Evolutionary conservation across 176 grass and related monocot genomes (phyloP).

Genomic region (Phoenix dactylifera): DNA sequence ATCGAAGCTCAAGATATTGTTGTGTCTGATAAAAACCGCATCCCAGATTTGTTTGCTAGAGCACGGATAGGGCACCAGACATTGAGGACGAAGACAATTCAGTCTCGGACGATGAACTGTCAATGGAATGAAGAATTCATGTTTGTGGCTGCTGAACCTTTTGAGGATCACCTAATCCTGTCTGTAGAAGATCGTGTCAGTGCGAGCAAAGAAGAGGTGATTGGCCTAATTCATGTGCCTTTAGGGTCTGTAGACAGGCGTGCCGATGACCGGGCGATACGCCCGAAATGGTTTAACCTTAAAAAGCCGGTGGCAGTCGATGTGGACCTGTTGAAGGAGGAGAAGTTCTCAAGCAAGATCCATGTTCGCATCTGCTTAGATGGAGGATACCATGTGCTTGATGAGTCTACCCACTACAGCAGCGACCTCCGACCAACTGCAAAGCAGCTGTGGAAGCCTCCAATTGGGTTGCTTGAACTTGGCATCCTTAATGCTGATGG

Average conservation of each 20-base stretch:
- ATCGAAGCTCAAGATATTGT: conserved; percentile 71
- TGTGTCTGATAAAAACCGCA: conserved; percentile 30
- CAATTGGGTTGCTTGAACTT: too few species aligned
- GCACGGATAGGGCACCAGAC: conserved; percentile 43
- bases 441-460: conserved; percentile 14
- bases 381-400: conserved; percentile 90
- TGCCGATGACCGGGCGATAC: conserved; percentile 41
- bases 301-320: conserved; percentile 43
- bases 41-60: conserved; percentile 59
- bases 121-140: conserved; percentile 77
- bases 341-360: conserved; percentile 77
- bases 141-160: conserved; percentile 82
- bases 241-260: conserved; percentile 37
- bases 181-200: conserved; percentile 54
- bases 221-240: conserved; percentile 33
- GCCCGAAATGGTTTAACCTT: conserved; percentile 52
- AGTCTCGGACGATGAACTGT: conserved; percentile 61
- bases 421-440: conserved; percentile 88
- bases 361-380: conserved; percentile 50
- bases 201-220: conserved; percentile 58
- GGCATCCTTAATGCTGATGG: too few species aligned
- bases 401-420: conserved; percentile 78
- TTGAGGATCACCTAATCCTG: conserved; percentile 70
- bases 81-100: conserved; percentile 42
- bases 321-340: conserved; percentile 62